These are phyloP conservation scores for Pyracantha coccinea DNA, from an alignment of 331 rosid genomes.

Conservation along the genomic window DNA sequence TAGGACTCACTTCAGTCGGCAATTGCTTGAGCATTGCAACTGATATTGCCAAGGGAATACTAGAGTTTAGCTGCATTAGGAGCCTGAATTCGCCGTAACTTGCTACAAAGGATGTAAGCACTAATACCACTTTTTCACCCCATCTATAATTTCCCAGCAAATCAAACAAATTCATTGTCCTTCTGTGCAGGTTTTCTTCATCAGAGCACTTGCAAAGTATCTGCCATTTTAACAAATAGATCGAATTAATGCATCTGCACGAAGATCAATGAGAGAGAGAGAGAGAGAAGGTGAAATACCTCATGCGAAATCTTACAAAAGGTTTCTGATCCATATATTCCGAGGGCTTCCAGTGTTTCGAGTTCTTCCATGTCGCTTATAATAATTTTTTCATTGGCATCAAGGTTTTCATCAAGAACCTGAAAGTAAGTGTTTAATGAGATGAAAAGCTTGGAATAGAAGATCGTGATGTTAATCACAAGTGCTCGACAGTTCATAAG, in stretches of 20 bases:
- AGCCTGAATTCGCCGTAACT: conserved; percentile 56
- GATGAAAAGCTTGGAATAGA: conserved; percentile 7
- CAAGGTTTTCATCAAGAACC: conserved; percentile 37
- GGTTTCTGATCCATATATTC: neutral
- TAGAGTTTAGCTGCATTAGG: conserved; percentile 30
- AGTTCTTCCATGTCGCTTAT: conserved; percentile 22
- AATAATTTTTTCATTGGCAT: conserved; percentile 16
- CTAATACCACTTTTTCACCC: conserved; percentile 53
- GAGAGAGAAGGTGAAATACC: conserved; percentile 17
- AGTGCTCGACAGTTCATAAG: neutral
- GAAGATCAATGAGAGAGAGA: neutral
- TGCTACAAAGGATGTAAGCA: conserved; percentile 45
- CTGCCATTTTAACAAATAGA: conserved; percentile 28
- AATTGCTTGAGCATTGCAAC: conserved; percentile 34
- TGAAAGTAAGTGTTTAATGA: conserved; percentile 18
- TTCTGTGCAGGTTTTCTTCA: conserved; percentile 32
- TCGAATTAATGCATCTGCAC: neutral
- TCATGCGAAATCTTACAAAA: conserved; percentile 27
- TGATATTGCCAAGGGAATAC: conserved; percentile 36
- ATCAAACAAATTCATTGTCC: conserved; percentile 45
- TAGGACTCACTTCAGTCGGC: conserved; percentile 24
- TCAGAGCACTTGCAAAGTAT: conserved; percentile 31
- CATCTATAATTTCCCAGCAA: conserved; percentile 40
- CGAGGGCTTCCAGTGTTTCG: conserved; percentile 26
- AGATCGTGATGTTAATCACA: neutral